phyloP scores from a whole-genome alignment of 2,329 filamentous ascomycete genomes.

The Cladosporium velox region DNA sequence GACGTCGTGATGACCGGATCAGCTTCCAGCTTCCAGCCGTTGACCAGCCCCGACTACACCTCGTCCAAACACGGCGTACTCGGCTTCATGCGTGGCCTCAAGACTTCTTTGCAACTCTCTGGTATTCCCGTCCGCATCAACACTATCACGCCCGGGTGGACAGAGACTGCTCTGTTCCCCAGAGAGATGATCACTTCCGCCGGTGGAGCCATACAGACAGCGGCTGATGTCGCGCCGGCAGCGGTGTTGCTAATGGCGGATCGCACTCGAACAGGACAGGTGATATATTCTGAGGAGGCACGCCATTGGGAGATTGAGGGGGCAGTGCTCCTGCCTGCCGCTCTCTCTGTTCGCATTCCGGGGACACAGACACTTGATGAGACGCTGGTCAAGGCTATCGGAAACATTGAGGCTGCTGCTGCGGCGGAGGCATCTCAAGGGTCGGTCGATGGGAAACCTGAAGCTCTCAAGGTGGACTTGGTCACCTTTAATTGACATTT shows the following conservation, averaged over 20 bases:
- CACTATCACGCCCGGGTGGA: slow-evolving; percentile 58
- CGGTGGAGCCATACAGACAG: slow-evolving; percentile 47
- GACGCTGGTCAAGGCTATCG: not conserved
- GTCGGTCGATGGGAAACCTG: not conserved
- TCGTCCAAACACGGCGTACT: slow-evolving; percentile 58
- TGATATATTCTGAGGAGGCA: slow-evolving; percentile 54
- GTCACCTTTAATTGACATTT: not conserved
- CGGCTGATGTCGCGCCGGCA: slow-evolving; percentile 52
- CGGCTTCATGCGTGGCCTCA: slow-evolving; percentile 54
- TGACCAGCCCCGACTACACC: slow-evolving; percentile 56
- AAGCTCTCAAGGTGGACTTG: not conserved
- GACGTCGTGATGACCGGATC: slow-evolving; percentile 59
- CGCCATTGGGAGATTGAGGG: slow-evolving; percentile 59
- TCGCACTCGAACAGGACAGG: slow-evolving; percentile 50
- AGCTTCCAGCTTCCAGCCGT: slow-evolving; percentile 52
- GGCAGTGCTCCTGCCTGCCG: slow-evolving; percentile 29
- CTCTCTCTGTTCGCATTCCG: slow-evolving; percentile 10
- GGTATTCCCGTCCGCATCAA: slow-evolving; percentile 57
- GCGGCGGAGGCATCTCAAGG: not conserved
- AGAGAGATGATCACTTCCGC: slow-evolving; percentile 42
- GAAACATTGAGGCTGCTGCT: not conserved
- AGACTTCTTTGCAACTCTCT: slow-evolving; percentile 39
- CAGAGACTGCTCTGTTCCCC: slow-evolving; percentile 52
- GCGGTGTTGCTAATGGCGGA: slow-evolving; percentile 56
- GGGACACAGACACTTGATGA: slow-evolving; percentile 3